Percentiles rank a stretch among this genome's conserved stretches.
Conservation (phyloP, 805 yeast genomes). For the Cephaloascus fragrans region DNA sequence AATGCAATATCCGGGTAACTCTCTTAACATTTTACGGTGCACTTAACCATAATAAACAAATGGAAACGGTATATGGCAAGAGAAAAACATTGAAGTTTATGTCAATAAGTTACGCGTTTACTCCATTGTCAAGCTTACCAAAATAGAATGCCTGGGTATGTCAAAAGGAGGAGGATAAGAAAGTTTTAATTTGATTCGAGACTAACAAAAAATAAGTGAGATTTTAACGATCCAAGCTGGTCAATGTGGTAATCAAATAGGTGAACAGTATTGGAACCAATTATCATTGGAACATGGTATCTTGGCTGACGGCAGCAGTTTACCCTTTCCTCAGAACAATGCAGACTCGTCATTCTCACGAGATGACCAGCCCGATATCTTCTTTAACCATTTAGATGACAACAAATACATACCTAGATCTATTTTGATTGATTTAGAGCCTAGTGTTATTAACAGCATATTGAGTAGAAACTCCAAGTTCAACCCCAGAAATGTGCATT, state of each 20-base stretch:
- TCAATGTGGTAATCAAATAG: slow-evolving; percentile 96
- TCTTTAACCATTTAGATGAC: slow-evolving; percentile 68
- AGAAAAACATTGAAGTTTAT: too few relatives aligned
- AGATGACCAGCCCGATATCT: slow-evolving; percentile 74
- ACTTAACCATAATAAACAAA: too few relatives aligned
- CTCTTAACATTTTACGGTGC: too few relatives aligned
- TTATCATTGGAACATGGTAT: slow-evolving; percentile 83
- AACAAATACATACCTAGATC: slow-evolving; percentile 85
- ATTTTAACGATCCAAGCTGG: slow-evolving; percentile 69
- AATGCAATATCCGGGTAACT: too few relatives aligned
- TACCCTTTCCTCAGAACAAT: slow-evolving; percentile 20
- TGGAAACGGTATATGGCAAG: too few relatives aligned
- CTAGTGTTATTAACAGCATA: slow-evolving; percentile 70
- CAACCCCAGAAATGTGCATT: slow-evolving; percentile 74
- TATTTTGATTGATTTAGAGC: slow-evolving; percentile 78
- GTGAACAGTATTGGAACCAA: slow-evolving; percentile 88
- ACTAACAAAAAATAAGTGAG: slow-evolving; percentile 41
- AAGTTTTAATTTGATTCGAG: too few relatives aligned
- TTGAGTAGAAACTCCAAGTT: slow-evolving; percentile 48
- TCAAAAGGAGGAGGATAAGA: too few relatives aligned
- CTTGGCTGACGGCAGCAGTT: slow-evolving; percentile 46
- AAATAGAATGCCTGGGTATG: too few relatives aligned
- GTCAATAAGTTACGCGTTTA: too few relatives aligned
- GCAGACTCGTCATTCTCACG: slow-evolving; percentile 13
- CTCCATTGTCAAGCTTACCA: too few relatives aligned